Evolutionary conservation across 345 rosid species (phyloP).

Genomic region (rapeseed (Brassica napus)): DNA sequence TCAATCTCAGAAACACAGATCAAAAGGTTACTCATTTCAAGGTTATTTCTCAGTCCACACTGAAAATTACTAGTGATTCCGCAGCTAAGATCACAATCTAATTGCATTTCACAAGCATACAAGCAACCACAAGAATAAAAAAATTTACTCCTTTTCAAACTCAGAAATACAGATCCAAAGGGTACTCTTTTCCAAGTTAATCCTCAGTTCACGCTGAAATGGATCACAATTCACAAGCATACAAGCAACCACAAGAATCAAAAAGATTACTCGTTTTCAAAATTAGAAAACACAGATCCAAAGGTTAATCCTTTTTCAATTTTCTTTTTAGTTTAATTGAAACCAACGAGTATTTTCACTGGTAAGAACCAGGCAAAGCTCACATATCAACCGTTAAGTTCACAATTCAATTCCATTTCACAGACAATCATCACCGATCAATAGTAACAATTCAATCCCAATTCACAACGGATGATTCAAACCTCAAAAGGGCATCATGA

Average conservation of each 20-base stretch:
- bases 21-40: neutral
- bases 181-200: neutral
- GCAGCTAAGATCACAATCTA: neutral
- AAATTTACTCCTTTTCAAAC: neutral
- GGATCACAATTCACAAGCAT: constrained; percentile 9
- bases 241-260: neutral
- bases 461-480: neutral
- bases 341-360: neutral
- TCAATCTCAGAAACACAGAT: neutral
- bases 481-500: constrained; percentile 7
- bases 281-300: neutral
- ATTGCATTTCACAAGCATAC: neutral
- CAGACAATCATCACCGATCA: neutral
- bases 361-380: neutral
- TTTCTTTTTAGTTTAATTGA: neutral
- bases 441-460: neutral
- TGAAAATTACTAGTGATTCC: neutral
- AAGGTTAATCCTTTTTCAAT: neutral
- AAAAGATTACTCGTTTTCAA: neutral
- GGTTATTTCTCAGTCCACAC: neutral
- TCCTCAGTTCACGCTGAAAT: neutral
- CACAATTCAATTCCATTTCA: neutral
- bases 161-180: constrained; percentile 12
- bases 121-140: neutral
- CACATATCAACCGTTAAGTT: neutral